Percentiles rank a stretch among this genome's conserved stretches.
Conservation (phyloP, 1,284 basidiomycete species). For the Peniophora sp. region DNA sequence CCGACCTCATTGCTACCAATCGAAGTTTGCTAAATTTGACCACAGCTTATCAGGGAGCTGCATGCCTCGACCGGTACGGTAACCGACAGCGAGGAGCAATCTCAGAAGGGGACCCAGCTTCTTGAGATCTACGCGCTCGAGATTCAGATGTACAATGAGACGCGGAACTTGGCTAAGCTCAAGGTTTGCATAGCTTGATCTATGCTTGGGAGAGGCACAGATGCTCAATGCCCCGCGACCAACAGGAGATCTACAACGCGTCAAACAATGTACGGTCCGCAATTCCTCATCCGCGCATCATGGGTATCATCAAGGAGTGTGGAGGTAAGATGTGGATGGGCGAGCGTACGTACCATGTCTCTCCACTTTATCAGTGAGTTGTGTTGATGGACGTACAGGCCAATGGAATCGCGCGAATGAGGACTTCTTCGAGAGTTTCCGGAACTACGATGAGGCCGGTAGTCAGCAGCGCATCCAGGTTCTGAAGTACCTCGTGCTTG, state of each 20-base stretch:
- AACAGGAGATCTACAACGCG: constrained; percentile 93
- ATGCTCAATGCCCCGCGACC: constrained; percentile 1
- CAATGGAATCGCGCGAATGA: constrained; percentile 96
- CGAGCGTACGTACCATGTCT: constrained; percentile 63
- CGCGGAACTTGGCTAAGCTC: constrained; percentile 90
- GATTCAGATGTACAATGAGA: constrained; percentile 99
- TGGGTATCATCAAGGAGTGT: constrained; percentile 98
- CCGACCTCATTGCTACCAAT: background rate
- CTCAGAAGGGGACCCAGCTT: constrained; percentile 84
- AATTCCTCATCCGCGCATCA: constrained; percentile 96
- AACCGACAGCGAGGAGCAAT: constrained; percentile 75
- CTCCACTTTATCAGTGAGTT: background rate
- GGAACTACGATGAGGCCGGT: constrained; percentile 97
- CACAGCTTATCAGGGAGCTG: constrained; percentile 66
- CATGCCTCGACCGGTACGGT: constrained; percentile 56
- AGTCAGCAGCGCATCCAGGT: constrained; percentile 96
- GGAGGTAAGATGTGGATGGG: constrained; percentile 99
- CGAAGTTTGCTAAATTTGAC: background rate
- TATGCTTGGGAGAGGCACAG: background rate
- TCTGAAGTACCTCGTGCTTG: constrained; percentile 95
- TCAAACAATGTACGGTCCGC: constrained; percentile 90
- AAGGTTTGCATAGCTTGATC: constrained; percentile 47
- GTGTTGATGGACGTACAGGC: constrained; percentile 34
- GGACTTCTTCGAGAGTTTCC: constrained; percentile 98
- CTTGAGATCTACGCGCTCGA: constrained; percentile 98